Base-by-base conservation (phyloP, 2,329 filamentous ascomycete genomes). In the Stagonosporopsis chrysanthemi region DNA sequence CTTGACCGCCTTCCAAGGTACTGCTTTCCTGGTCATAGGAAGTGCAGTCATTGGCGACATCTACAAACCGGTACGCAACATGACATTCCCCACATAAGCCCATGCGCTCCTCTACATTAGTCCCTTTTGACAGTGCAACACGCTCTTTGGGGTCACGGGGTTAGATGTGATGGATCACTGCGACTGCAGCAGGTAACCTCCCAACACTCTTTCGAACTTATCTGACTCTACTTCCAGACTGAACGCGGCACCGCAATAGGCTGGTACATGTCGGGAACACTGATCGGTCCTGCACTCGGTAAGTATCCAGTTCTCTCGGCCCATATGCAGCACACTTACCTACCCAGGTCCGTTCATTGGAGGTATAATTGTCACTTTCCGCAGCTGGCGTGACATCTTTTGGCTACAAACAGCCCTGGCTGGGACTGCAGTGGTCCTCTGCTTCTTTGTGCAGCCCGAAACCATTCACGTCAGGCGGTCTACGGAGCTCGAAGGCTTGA, bases 281-380 rank as follows among this genome's bases (percentile, higher is more conserved):
- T 92, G 0, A 85, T 91, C 42, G 90, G 90, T 0, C 90, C 90
- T 6, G 72, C 73, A 6, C 39, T 76, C 26, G 72, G 68, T 70
- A 56, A 17, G 46, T 47, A 28, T 40, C 19, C n/a, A 14, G 7
- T 11, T n/a, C 24, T 33, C 6, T 6, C n/a, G 0, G 9, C 14
- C 12, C 0, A n/a, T 14, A 8, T 22, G 12, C 15, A 8, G 17
- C 28, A 23, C 19, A 22, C 56, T 60, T 49, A 67, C 42, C 6
- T 3, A 86, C 0, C 81, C 90, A 67, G 89, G 90, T 1, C 85
- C 86, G 0, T 90, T 91, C 66, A 79, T 92, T 9, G 86, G 90
- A 52, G 90, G 90, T 23, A 86, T 92, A 41, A 90, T 94, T 47
- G 88, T 92, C 15, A 92, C 89, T 0, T 92, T 86, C 74, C 81